phyloP scores from a whole-genome alignment of 202 grass and related monocot genomes.

The Alloteropsis angusta region DNA sequence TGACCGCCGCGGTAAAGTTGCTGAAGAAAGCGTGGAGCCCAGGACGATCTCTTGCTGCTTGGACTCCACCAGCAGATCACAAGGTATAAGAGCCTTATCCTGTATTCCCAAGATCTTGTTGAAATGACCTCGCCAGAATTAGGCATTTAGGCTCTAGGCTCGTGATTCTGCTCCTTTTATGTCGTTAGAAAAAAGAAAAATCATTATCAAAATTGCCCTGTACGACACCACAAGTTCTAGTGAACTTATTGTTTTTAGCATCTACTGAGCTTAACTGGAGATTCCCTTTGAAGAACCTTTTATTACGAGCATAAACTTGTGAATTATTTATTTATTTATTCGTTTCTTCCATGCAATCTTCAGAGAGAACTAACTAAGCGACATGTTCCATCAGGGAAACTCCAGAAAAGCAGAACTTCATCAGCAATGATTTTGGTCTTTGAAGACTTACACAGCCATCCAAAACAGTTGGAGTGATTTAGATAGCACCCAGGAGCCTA shows the following conservation, averaged over 20 bases:
- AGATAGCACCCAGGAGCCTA: neutral
- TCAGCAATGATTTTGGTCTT: neutral
- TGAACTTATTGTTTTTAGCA: neutral
- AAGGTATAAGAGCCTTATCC: conserved; percentile 16
- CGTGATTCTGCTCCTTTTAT: neutral
- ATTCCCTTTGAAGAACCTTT: neutral
- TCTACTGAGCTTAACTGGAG: no score
- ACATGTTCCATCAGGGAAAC: neutral
- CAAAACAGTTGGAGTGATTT: neutral
- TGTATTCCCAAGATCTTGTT: neutral
- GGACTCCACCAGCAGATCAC: neutral
- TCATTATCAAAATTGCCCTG: neutral
- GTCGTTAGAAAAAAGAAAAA: neutral
- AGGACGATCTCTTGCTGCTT: conserved; percentile 15
- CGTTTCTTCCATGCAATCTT: neutral
- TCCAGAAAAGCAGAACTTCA: neutral
- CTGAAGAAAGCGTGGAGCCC: neutral
- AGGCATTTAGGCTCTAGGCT: neutral
- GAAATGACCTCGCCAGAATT: neutral
- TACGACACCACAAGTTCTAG: no score
- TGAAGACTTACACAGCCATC: neutral
- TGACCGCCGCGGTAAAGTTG: neutral
- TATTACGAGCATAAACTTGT: neutral
- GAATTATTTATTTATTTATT: neutral
- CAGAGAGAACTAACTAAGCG: neutral